phyloP scores from a whole-genome alignment of 305 asterid species.

The Lippia alba region DNA sequence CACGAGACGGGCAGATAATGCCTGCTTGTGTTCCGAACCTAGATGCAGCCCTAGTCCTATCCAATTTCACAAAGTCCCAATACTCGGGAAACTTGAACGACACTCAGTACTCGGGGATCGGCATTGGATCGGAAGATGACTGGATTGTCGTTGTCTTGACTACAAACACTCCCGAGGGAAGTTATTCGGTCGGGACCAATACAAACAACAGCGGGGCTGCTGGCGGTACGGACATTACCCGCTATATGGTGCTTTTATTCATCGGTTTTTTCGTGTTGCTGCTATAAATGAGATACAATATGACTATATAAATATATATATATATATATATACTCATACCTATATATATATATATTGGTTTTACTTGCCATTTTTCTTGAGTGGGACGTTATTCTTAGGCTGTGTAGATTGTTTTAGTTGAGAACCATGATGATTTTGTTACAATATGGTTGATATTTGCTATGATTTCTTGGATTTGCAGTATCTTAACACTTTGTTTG shows the following conservation, averaged over 20 bases:
- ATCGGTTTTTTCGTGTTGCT: constrained; percentile 42
- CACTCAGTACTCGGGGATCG: constrained; percentile 68
- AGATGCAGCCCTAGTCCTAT: constrained; percentile 53
- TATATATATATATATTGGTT: constrained; percentile 24
- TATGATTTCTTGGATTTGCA: too few species aligned
- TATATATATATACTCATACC: constrained; percentile 10
- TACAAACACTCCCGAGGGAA: constrained; percentile 71
- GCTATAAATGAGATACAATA: constrained; percentile 24
- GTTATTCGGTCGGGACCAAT: constrained; percentile 48
- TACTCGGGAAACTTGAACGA: constrained; percentile 65
- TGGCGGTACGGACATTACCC: constrained; percentile 31
- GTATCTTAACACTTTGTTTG: too few species aligned
- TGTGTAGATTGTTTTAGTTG: constrained; percentile 28
- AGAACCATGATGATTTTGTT: neutral
- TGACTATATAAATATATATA: constrained; percentile 13
- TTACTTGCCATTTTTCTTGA: constrained; percentile 25
- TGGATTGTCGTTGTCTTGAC: constrained; percentile 83
- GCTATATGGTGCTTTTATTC: constrained; percentile 32
- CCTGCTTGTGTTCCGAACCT: constrained; percentile 90
- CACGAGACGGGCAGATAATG: constrained; percentile 79
- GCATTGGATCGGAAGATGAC: constrained; percentile 66
- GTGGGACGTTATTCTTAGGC: constrained; percentile 25
- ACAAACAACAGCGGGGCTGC: constrained; percentile 45
- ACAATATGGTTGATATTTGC: neutral
- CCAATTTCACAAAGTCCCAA: constrained; percentile 72